Percentiles rank a stretch among this genome's conserved stretches.
Conservation (phyloP, 805 yeast species). For the Wickerhamomyces alni region DNA sequence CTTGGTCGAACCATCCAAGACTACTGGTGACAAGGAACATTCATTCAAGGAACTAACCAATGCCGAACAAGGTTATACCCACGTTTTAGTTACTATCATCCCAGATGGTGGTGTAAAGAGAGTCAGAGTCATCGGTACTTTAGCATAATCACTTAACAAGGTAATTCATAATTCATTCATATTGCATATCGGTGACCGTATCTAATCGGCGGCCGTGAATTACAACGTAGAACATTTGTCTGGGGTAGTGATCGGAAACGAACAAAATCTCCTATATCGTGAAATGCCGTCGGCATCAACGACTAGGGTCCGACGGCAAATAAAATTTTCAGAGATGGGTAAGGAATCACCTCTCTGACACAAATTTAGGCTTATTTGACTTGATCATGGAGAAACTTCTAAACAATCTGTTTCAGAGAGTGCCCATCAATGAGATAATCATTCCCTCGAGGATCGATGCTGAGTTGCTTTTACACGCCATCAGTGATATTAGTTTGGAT, state of each 20-base stretch:
- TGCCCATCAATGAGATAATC: conserved; percentile 10
- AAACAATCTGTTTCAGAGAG: conserved; percentile 17
- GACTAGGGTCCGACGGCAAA: no score
- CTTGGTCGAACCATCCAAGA: conserved; percentile 62
- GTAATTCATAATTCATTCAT: background rate
- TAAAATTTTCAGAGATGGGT: no score
- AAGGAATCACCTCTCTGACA: no score
- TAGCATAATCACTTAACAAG: conserved; percentile 10
- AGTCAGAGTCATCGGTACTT: conserved; percentile 67
- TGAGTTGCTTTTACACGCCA: conserved; percentile 12
- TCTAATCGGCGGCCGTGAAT: no score
- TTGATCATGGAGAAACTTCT: conserved; percentile 12
- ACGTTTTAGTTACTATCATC: conserved; percentile 73
- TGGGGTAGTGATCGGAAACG: no score
- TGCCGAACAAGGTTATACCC: conserved; percentile 42
- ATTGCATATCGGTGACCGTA: no score
- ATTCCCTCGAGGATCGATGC: conserved; percentile 12
- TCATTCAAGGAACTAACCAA: conserved; percentile 29
- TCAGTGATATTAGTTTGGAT: conserved; percentile 16
- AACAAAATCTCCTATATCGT: no score
- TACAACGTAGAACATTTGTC: no score
- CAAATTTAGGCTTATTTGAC: no score
- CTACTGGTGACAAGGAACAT: conserved; percentile 84
- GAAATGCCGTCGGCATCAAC: no score
- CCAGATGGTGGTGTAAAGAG: conserved; percentile 98